A percentile compares a stretch with the other conserved stretches of the same genome.
Evolutionary conservation across 768 basidiomycete species (phyloP).

Genomic region (Cystoderma amianthinum): DNA sequence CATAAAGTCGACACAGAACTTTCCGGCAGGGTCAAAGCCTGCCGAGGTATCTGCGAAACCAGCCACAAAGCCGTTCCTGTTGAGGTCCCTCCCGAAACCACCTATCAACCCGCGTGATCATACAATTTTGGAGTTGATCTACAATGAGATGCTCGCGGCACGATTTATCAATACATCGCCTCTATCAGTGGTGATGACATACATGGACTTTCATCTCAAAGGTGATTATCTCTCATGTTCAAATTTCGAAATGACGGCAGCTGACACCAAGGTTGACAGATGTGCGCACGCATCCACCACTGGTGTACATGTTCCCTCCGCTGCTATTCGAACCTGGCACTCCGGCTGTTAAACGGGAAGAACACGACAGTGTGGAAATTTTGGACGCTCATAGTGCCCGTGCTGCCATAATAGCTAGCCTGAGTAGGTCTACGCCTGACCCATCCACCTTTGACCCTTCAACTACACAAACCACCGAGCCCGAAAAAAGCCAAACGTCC

Average conservation of each 20-base stretch:
- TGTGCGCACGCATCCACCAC: slow-evolving; percentile 59
- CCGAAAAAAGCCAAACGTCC: slow-evolving; percentile 24
- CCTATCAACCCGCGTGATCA: slow-evolving; percentile 63
- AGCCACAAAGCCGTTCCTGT: slow-evolving; percentile 18
- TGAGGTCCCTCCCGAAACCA: slow-evolving; percentile 27
- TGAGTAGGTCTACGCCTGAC: slow-evolving; percentile 20
- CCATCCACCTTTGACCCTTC: slow-evolving; percentile 1
- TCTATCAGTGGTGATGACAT: slow-evolving; percentile 51
- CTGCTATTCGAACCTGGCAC: slow-evolving; percentile 15
- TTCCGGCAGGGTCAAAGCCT: too few relatives aligned
- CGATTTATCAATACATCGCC: slow-evolving; percentile 66
- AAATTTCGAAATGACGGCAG: slow-evolving; percentile 1
- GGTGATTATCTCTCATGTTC: slow-evolving; percentile 30
- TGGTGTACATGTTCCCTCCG: slow-evolving; percentile 52
- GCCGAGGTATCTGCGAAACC: too few relatives aligned
- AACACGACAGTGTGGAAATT: slow-evolving; percentile 8
- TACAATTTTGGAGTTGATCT: slow-evolving; percentile 53
- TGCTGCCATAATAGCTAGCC: too few relatives aligned
- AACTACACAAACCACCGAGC: slow-evolving; percentile 2
- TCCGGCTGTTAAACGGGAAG: slow-evolving; percentile 5
- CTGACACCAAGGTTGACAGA: slow-evolving; percentile 26
- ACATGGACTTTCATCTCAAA: slow-evolving; percentile 53
- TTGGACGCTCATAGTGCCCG: too few relatives aligned
- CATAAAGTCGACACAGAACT: too few relatives aligned
- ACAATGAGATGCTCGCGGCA: slow-evolving; percentile 59